Evolutionary conservation across 2,329 filamentous ascomycete species (phyloP).

Genomic region (Fusarium aywerte): DNA sequence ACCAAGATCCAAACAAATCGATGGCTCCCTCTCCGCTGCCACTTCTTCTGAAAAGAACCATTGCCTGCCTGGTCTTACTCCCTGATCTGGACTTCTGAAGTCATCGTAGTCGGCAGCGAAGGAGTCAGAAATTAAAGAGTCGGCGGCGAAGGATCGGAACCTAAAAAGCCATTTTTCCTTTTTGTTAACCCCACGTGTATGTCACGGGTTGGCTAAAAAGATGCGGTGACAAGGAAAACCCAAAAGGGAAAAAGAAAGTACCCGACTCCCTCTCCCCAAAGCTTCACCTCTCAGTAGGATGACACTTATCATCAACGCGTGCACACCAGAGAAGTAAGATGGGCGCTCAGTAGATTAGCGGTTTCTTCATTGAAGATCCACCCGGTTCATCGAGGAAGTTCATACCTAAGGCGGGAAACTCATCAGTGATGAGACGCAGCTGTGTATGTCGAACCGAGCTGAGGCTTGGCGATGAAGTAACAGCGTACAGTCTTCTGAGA

Average conservation of each 20-base stretch:
- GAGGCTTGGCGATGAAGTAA: conserved; percentile 10
- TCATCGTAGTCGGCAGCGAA: too few species aligned
- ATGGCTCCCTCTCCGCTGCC: too few species aligned
- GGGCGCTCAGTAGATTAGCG: neutral
- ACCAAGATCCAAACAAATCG: too few species aligned
- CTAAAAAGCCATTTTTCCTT: too few species aligned
- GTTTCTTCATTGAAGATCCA: conserved; percentile 1
- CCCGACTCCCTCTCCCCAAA: neutral
- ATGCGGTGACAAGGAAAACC: neutral
- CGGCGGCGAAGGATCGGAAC: too few species aligned
- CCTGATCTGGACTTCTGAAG: too few species aligned
- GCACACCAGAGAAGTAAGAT: neutral
- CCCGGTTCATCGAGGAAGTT: neutral
- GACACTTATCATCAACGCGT: neutral
- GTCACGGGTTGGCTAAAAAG: neutral
- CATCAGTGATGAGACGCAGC: conserved; percentile 12
- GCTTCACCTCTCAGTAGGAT: neutral
- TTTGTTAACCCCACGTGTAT: too few species aligned
- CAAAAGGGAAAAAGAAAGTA: neutral
- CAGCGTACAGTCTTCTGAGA: conserved; percentile 12
- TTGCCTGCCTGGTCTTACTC: too few species aligned
- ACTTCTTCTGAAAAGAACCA: too few species aligned
- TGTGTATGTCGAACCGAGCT: neutral
- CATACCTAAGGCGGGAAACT: neutral
- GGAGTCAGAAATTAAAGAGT: too few species aligned